Conservation (phyloP, 768 basidiomycete species). For the Mycena polygramma region DNA sequence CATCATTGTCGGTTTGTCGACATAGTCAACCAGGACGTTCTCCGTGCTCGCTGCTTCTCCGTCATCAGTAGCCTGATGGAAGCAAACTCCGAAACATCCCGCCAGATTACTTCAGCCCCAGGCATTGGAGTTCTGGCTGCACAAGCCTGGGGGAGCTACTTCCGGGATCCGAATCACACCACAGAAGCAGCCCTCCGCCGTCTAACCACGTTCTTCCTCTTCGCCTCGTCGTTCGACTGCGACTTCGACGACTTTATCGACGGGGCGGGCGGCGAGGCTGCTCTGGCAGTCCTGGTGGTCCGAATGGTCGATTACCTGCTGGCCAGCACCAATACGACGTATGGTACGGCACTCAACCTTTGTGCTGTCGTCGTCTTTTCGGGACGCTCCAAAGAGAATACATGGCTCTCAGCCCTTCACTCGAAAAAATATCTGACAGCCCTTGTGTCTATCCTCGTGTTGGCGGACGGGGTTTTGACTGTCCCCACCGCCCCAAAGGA, state of each 20-base stretch:
- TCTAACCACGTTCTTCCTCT: background rate
- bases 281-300: background rate
- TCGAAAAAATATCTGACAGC: background rate
- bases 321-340: background rate
- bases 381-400: background rate
- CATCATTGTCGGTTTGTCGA: background rate
- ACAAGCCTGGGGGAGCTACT: background rate
- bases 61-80: background rate
- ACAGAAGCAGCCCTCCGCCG: background rate
- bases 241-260: background rate
- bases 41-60: background rate
- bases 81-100: background rate
- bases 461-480: background rate
- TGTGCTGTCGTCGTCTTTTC: background rate
- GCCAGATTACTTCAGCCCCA: background rate
- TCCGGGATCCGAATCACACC: background rate
- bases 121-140: background rate
- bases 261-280: background rate
- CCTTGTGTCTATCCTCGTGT: background rate
- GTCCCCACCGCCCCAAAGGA: background rate
- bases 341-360: background rate
- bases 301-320: background rate
- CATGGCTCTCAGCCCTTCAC: background rate
- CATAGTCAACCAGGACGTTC: background rate
- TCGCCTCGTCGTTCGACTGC: background rate